These are phyloP conservation scores for Uronychia binucleata DNA, from an alignment of 73 alveolate genomes.

Conservation along the genomic window DNA sequence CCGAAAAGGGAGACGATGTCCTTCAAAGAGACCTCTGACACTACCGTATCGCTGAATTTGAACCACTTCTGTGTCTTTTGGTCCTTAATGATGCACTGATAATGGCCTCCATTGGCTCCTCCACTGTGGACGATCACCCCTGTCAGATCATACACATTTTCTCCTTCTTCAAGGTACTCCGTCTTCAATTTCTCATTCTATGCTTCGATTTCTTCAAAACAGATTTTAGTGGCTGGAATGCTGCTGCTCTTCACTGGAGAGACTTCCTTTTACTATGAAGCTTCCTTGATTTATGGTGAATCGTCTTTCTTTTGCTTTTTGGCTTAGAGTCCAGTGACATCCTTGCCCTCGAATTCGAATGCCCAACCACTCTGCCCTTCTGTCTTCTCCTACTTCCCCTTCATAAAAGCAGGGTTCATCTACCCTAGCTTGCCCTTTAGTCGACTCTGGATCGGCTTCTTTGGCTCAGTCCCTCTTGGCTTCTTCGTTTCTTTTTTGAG, in stretches of 20 bases:
- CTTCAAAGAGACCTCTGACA: slow-evolving; percentile 64
- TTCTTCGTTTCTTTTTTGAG: slow-evolving; percentile 11
- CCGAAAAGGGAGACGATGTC: slow-evolving; percentile 78
- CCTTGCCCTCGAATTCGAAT: not conserved
- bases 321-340: too few relatives aligned
- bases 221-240: not conserved
- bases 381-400: not conserved
- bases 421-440: not conserved
- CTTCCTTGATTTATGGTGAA: not conserved
- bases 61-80: slow-evolving; percentile 90
- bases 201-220: slow-evolving; percentile 36
- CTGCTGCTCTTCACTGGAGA: not conserved
- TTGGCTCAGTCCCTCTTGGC: slow-evolving; percentile 1
- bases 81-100: slow-evolving; percentile 88
- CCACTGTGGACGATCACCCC: slow-evolving; percentile 94
- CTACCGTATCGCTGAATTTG: slow-evolving; percentile 87
- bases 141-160: slow-evolving; percentile 88
- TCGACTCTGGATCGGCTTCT: not conserved
- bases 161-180: slow-evolving; percentile 77
- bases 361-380: not conserved
- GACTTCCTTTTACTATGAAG: slow-evolving; percentile 32
- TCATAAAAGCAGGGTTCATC: not conserved
- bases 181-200: slow-evolving; percentile 42
- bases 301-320: not conserved
- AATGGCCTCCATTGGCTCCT: slow-evolving; percentile 98